These are phyloP conservation scores for Kwoniella dejecticola DNA, from an alignment of 768 basidiomycete species.

Conservation along the genomic window DNA sequence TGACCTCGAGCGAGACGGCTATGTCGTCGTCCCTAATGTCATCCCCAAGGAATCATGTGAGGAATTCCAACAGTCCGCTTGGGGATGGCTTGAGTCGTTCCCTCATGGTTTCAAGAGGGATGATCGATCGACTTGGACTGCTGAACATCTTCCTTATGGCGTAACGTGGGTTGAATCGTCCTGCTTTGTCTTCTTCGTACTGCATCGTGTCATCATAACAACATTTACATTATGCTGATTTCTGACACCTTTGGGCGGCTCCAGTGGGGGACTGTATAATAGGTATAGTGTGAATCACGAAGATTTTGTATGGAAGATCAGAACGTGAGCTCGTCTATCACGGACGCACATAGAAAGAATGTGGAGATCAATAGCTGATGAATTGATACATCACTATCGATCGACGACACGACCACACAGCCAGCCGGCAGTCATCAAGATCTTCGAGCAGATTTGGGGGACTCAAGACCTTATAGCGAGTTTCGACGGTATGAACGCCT, in stretches of 20 bases:
- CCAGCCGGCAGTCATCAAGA: constrained; percentile 41
- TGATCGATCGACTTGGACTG: constrained; percentile 44
- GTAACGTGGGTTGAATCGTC: constrained; percentile 36
- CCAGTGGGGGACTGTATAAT: constrained; percentile 44
- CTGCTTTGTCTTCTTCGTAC: constrained; percentile 35
- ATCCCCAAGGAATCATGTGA: constrained; percentile 36
- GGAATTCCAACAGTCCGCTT: constrained; percentile 8
- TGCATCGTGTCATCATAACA: no score
- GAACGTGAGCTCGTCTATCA: constrained; percentile 5
- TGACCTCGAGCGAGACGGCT: constrained; percentile 26
- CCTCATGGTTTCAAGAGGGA: constrained; percentile 49
- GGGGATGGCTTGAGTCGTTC: constrained; percentile 51
- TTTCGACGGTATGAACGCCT: constrained; percentile 33
- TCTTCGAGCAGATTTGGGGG: constrained; percentile 50
- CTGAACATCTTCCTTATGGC: constrained; percentile 41
- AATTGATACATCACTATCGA: no score
- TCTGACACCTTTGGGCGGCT: constrained; percentile 31
- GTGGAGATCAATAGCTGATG: constrained; percentile 27
- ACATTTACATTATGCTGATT: constrained; percentile 27
- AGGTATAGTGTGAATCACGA: constrained; percentile 27
- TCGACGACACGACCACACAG: no score
- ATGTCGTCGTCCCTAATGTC: constrained; percentile 43
- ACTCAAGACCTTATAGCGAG: constrained; percentile 48
- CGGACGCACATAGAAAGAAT: no score
- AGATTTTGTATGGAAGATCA: constrained; percentile 34